These are phyloP conservation scores for Lentinus tigrinus DNA, from an alignment of 768 basidiomycete genomes.

Conservation along the genomic window DNA sequence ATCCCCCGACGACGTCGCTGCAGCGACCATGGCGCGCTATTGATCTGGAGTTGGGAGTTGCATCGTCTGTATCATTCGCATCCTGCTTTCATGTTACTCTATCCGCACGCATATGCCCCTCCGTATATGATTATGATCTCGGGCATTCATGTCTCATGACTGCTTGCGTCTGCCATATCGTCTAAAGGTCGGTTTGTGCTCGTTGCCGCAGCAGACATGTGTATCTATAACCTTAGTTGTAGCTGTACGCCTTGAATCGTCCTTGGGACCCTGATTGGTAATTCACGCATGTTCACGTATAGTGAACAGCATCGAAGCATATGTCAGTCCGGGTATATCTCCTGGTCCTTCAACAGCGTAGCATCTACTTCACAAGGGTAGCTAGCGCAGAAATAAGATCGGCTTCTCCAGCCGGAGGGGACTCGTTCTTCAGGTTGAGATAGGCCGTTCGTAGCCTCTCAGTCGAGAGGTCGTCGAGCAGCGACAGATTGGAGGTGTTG, in stretches of 20 bases:
- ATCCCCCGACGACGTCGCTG: constrained; percentile 6
- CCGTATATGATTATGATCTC: constrained; percentile 18
- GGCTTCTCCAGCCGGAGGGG: constrained; percentile 22
- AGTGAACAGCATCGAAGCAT: neutral
- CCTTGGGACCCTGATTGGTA: too few relatives aligned
- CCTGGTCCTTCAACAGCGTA: neutral
- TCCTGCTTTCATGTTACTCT: constrained; percentile 22
- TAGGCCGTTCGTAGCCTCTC: constrained; percentile 68
- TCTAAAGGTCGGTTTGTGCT: neutral
- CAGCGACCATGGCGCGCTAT: constrained; percentile 13
- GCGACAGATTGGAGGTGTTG: constrained; percentile 43
- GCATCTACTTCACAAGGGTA: constrained; percentile 20
- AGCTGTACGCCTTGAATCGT: too few relatives aligned
- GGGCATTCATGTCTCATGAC: constrained; percentile 1
- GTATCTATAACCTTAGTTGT: too few relatives aligned
- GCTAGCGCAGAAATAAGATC: constrained; percentile 22
- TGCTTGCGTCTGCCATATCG: too few relatives aligned
- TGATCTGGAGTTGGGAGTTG: constrained; percentile 19
- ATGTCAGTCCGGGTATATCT: neutral
- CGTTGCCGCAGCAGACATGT: too few relatives aligned
- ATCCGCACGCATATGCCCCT: constrained; percentile 18
- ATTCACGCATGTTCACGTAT: too few relatives aligned
- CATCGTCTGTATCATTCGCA: constrained; percentile 23
- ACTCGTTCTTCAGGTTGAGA: constrained; percentile 26
- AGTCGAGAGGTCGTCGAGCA: constrained; percentile 70